A percentile compares a stretch with the other conserved stretches of the same genome.
Evolutionary conservation across 2,329 filamentous ascomycete species (phyloP).

Genomic region (Aspergillus phoenicis): DNA sequence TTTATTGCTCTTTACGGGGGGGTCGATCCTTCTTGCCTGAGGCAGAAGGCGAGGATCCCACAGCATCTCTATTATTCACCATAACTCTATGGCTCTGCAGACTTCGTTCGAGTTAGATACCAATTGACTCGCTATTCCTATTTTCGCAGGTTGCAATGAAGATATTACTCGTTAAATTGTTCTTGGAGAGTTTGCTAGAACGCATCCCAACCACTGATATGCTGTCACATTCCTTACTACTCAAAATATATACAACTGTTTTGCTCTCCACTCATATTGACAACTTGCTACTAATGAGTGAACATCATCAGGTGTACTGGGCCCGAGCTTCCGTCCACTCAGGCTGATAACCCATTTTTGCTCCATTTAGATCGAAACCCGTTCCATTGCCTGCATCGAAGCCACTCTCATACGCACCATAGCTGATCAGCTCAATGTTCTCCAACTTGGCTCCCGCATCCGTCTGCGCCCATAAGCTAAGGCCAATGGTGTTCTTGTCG

Average conservation of each 20-base stretch:
- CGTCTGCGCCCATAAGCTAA: constrained; percentile 8
- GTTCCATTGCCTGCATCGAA: constrained; percentile 7
- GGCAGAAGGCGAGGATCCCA: not conserved
- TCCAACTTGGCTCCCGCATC: constrained; percentile 3
- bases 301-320: not conserved
- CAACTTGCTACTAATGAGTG: too few relatives aligned
- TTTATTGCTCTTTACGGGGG: too few relatives aligned
- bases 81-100: not conserved
- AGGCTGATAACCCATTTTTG: not conserved
- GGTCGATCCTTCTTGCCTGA: not conserved
- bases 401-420: constrained; percentile 7
- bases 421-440: constrained; percentile 6
- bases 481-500: constrained; percentile 4
- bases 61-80: not conserved
- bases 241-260: not conserved
- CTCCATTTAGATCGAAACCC: not conserved
- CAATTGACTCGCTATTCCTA: too few relatives aligned
- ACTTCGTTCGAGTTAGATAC: too few relatives aligned
- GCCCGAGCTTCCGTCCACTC: constrained; percentile 6
- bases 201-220: too few relatives aligned
- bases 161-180: too few relatives aligned
- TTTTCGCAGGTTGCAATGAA: too few relatives aligned
- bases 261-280: not conserved
- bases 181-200: too few relatives aligned
- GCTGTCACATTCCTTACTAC: too few relatives aligned